A percentile compares a stretch with the other conserved stretches of the same genome.
phyloP scores from a whole-genome alignment of 176 grass and related monocot genomes.

The Hordeum vulgare region MorexV3_pseudomolecules_assembly NC_058523.1:37910463-37910962 shows the following conservation, averaged over 20 bases:
- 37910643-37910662: constrained; percentile 10
- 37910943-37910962: neutral
- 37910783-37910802: too few species aligned
- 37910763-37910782: neutral
- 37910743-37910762: neutral
- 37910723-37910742: neutral
- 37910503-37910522: constrained; percentile 34
- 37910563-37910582: constrained; percentile 25
- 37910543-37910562: constrained; percentile 3
- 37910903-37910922: neutral
- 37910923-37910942: neutral
- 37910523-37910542: constrained; percentile 30
- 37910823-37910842: neutral
- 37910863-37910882: too few species aligned
- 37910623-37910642: constrained; percentile 41
- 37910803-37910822: neutral
- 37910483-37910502: constrained; percentile 29
- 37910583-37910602: constrained; percentile 34
- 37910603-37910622: constrained; percentile 5
- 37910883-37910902: neutral
- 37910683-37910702: constrained; percentile 19
- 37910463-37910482: constrained; percentile 42
- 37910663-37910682: constrained; percentile 25
- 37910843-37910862: neutral
- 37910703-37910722: constrained; percentile 6